Base-by-base conservation (phyloP, 83 land plant species). In the Diphasiastrum complanatum region DNA sequence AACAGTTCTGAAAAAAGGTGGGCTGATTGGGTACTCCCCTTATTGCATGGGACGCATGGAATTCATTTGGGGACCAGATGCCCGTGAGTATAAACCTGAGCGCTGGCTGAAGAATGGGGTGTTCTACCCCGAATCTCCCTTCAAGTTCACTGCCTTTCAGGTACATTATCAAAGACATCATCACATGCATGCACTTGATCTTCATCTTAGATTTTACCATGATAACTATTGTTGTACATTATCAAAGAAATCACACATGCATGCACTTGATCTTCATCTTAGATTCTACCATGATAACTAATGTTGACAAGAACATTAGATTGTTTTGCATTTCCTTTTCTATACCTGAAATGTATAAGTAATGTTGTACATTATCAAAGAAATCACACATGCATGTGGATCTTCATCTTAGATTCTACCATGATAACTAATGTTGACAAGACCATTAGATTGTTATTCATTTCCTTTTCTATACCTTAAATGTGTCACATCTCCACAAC, bases 1-100 rank as follows among this genome's bases (percentile, higher is more conserved):
- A 23, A 83, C 83, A 0, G 64, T 45, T 24, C 63, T 92, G 43
- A 91, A 81, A 64, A 83, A 79, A n/a, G 95, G 95, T 26, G 80
- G 79, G 6, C 71, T 85, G 83, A 83, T 92, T 4, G 81, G 83
- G 5, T 92, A 87, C 65, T 84, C 81, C n/a, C 96, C 97, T 0
- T 92, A 83, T 49, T 80, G 87, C 30, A 85, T 89, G 96, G 97
- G 87, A 5, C 63, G 97, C 33, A 88, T 88, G 91, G 78, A 72
- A 45, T 77, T 77, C 43, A 64, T 85, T 19, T 92, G 97, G 97
- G 97, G 97, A 25, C 65, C 72, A 18, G 85, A 92, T 72, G 96
- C 97, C 45, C 33, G 52, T 22, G 51, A 62, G 27, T 92, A 89
- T 65, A 70, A 75, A 19, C 97, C 97, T 5, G 91, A 88, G 54